These are phyloP conservation scores for Sphaerostilbella broomeana DNA, from an alignment of 2,329 filamentous ascomycete genomes.

Conservation along the genomic window DNA sequence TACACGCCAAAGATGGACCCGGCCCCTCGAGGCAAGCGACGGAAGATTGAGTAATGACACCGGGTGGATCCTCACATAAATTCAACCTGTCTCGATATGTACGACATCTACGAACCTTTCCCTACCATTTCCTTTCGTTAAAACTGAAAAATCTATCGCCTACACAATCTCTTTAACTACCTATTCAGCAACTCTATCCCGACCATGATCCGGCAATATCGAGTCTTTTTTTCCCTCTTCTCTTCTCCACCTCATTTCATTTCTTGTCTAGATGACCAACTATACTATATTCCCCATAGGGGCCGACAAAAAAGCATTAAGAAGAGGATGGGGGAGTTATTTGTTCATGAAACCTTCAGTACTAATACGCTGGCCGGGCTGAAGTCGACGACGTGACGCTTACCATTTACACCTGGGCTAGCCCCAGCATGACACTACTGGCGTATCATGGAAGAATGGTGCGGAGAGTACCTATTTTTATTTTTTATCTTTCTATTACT, in stretches of 20 bases:
- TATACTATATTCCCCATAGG: slow-evolving; percentile 3
- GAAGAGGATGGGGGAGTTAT: slow-evolving; percentile 2
- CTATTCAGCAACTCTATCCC: slow-evolving; percentile 11
- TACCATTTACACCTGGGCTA: slow-evolving; percentile 11
- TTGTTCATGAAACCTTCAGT: slow-evolving; percentile 14
- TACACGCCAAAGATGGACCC: slow-evolving; percentile 84
- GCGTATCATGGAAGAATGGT: slow-evolving; percentile 12
- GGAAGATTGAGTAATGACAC: slow-evolving; percentile 56
- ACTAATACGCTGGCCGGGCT: slow-evolving; percentile 15
- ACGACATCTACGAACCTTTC: slow-evolving; percentile 12
- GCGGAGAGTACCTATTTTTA: slow-evolving; percentile 10
- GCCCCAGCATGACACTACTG: slow-evolving; percentile 13
- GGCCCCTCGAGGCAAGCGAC: slow-evolving; percentile 86
- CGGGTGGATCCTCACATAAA: too few species aligned
- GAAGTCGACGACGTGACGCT: slow-evolving; percentile 14
- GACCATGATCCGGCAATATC: slow-evolving; percentile 11
- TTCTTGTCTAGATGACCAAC: slow-evolving; percentile 12
- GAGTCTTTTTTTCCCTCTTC: too few species aligned
- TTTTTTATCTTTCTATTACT: slow-evolving; percentile 7
- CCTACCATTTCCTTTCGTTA: slow-evolving; percentile 1
- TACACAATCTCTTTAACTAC: slow-evolving; percentile 1
- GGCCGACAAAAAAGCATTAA: slow-evolving; percentile 9
- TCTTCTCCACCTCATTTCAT: too few species aligned
- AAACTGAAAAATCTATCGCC: background rate
- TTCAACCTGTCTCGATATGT: background rate